A percentile compares a stretch with the other conserved stretches of the same genome.
Conservation (phyloP, 2,329 filamentous ascomycete genomes). For the Verticillium nubilum region DNA sequence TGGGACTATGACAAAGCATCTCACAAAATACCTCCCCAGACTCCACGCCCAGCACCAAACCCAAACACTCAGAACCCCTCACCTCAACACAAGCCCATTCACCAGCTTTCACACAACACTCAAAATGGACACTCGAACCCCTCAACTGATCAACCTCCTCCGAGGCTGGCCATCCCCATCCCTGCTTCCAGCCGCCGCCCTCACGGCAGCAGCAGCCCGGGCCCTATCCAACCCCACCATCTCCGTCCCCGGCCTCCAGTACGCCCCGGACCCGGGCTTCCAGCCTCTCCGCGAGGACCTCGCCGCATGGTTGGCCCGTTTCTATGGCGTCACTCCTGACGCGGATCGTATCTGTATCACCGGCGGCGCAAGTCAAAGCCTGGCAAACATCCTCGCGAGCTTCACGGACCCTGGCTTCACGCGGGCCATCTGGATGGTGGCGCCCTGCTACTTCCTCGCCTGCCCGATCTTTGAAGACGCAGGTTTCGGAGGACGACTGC, state of each 20-base stretch:
- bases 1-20: no score
- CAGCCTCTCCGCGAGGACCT: conserved; percentile 62
- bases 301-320: conserved; percentile 62
- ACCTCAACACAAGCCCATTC: not conserved
- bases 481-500: conserved; percentile 63
- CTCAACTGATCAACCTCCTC: conserved; percentile 54
- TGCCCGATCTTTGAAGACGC: conserved; percentile 81
- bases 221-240: conserved; percentile 56
- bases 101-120: not conserved
- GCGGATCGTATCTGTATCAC: conserved; percentile 69
- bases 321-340: conserved; percentile 44
- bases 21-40: no score
- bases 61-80: not conserved
- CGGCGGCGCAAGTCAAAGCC: conserved; percentile 78
- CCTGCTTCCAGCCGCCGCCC: conserved; percentile 60
- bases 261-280: conserved; percentile 74
- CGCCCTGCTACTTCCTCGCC: conserved; percentile 79
- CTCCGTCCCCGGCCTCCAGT: conserved; percentile 62
- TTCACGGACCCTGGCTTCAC: conserved; percentile 78
- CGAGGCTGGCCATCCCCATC: conserved; percentile 60
- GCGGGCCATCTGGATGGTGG: conserved; percentile 70
- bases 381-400: conserved; percentile 71
- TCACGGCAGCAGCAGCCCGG: conserved; percentile 54
- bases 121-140: not conserved
- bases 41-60: not conserved